phyloP scores from a whole-genome alignment of 2,329 filamentous ascomycete species.

The Pezicula neosporulosa region DNA sequence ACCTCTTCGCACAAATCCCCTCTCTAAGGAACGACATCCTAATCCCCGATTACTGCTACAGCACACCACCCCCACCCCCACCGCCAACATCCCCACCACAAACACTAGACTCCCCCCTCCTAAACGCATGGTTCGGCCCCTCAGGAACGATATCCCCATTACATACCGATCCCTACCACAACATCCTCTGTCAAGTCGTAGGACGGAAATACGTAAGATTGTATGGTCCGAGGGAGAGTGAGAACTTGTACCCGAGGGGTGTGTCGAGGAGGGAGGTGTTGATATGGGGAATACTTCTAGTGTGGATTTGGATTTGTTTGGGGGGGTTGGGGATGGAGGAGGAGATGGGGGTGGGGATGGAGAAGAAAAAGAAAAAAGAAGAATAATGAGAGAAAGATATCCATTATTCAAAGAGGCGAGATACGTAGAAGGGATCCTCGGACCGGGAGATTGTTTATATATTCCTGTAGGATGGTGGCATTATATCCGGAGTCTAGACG shows the following conservation, averaged over 20 bases:
- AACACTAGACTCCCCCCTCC: constrained; percentile 56
- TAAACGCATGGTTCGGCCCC: constrained; percentile 94
- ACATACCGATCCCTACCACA: constrained; percentile 93
- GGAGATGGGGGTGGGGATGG: too few species aligned
- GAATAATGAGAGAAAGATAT: constrained; percentile 14
- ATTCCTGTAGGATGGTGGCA: constrained; percentile 98
- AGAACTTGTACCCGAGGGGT: constrained; percentile 56
- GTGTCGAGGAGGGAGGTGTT: constrained; percentile 63
- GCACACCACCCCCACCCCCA: constrained; percentile 55
- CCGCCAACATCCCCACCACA: constrained; percentile 41
- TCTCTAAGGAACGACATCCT: constrained; percentile 69
- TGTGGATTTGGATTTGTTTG: constrained; percentile 70
- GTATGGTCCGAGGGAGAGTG: constrained; percentile 66
- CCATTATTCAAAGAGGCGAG: constrained; percentile 14
- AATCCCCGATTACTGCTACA: constrained; percentile 83
- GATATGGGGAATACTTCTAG: constrained; percentile 90
- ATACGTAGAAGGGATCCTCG: constrained; percentile 70
- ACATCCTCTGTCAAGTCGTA: constrained; percentile 84
- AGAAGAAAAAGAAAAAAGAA: constrained; percentile 7
- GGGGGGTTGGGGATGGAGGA: constrained; percentile 50
- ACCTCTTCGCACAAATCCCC: constrained; percentile 81
- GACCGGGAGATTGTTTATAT: constrained; percentile 80
- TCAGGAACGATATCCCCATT: constrained; percentile 84
- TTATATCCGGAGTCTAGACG: constrained; percentile 80
- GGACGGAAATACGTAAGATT: constrained; percentile 90